A percentile compares a stretch with the other conserved stretches of the same genome.
phyloP scores from a whole-genome alignment of 768 basidiomycete species.

The Podaxis sp. region DNA sequence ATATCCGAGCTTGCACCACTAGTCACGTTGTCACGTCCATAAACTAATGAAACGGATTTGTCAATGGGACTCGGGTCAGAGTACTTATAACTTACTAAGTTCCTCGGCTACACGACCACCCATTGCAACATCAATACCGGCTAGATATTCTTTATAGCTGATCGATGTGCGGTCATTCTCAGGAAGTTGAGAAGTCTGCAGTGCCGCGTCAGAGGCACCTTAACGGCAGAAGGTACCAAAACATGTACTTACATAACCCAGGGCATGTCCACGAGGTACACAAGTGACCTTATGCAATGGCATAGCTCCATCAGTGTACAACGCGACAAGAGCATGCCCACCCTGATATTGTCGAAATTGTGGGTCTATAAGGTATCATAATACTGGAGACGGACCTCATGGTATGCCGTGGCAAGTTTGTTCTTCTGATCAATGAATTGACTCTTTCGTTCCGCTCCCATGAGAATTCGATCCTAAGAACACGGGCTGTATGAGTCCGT shows the following conservation, averaged over 20 bases:
- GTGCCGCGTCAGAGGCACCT: constrained; percentile 15
- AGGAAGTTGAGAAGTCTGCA: constrained; percentile 74
- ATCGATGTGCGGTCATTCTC: constrained; percentile 74
- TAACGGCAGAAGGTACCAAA: constrained; percentile 8
- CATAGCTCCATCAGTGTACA: constrained; percentile 94
- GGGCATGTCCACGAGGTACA: constrained; percentile 91
- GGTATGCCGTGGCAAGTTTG: constrained; percentile 91
- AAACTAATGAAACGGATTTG: constrained; percentile 50
- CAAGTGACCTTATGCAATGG: constrained; percentile 98
- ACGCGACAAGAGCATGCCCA: constrained; percentile 90
- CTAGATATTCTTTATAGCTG: constrained; percentile 71
- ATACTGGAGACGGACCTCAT: constrained; percentile 62
- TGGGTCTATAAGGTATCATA: constrained; percentile 1
- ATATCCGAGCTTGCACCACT: constrained; percentile 94
- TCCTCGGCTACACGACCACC: constrained; percentile 96
- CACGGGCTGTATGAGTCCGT: neutral
- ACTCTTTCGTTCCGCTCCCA: constrained; percentile 95
- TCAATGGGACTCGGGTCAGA: constrained; percentile 5
- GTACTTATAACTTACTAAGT: constrained; percentile 51
- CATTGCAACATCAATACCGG: constrained; percentile 87
- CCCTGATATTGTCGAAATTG: constrained; percentile 44
- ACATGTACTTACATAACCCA: constrained; percentile 69
- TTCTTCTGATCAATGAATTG: constrained; percentile 85
- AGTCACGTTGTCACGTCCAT: constrained; percentile 83
- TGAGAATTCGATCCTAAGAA: constrained; percentile 82